phyloP scores from a whole-genome alignment of 768 basidiomycete species.

The Trametopsis cervina region DNA sequence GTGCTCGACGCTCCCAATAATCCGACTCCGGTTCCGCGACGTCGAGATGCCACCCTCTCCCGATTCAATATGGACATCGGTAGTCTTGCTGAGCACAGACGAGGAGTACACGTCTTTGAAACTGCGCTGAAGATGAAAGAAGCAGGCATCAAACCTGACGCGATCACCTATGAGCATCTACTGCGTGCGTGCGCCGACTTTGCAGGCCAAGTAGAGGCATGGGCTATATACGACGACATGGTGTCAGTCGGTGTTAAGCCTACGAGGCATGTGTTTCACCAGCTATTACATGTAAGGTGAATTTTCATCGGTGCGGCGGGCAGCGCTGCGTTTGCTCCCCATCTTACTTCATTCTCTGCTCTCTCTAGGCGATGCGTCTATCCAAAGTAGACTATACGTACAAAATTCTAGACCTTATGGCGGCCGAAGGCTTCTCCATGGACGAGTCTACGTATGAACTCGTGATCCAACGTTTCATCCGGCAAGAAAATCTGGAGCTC shows the following conservation, averaged over 20 bases:
- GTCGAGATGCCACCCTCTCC: slow-evolving; percentile 15
- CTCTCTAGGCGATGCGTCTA: slow-evolving; percentile 23
- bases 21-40: neutral
- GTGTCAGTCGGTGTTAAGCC: slow-evolving; percentile 39
- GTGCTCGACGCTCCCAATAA: neutral
- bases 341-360: neutral
- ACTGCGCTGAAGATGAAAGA: slow-evolving; percentile 54
- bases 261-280: slow-evolving; percentile 45
- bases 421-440: slow-evolving; percentile 38
- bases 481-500: slow-evolving; percentile 52
- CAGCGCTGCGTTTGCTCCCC: neutral
- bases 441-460: slow-evolving; percentile 46
- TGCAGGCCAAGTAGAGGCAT: slow-evolving; percentile 42
- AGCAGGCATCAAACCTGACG: slow-evolving; percentile 43
- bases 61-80: slow-evolving; percentile 27
- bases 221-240: slow-evolving; percentile 71
- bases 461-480: slow-evolving; percentile 42
- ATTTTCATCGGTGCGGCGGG: neutral
- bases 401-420: slow-evolving; percentile 50
- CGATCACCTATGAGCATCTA: slow-evolving; percentile 49
- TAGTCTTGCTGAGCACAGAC: slow-evolving; percentile 29
- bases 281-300: slow-evolving; percentile 48
- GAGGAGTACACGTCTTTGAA: slow-evolving; percentile 34
- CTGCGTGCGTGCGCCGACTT: slow-evolving; percentile 41
- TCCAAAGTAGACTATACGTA: slow-evolving; percentile 24